Conservation (phyloP, 176 grass and related monocot species). For the Alloteropsis semialata region DNA sequence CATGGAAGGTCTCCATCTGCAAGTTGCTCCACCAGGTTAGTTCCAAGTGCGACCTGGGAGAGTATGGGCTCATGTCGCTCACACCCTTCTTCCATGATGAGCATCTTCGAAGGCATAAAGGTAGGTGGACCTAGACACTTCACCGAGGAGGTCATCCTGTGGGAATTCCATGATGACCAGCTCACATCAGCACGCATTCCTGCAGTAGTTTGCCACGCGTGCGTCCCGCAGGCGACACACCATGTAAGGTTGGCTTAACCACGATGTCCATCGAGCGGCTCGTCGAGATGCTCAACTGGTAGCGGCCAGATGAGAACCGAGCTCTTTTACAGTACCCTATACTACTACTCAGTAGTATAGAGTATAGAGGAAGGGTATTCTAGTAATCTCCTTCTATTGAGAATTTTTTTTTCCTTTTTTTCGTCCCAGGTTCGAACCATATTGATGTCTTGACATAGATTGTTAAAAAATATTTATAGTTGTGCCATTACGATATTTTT, state of each 20-base stretch:
- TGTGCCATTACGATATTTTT: too few relatives aligned
- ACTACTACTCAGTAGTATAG: too few relatives aligned
- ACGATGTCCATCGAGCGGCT: background rate
- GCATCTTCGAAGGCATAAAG: slow-evolving; percentile 74
- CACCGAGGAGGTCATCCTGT: slow-evolving; percentile 52
- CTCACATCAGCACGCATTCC: slow-evolving; percentile 54
- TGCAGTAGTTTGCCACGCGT: slow-evolving; percentile 33
- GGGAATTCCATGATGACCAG: slow-evolving; percentile 64
- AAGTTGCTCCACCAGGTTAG: slow-evolving; percentile 44
- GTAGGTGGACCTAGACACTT: slow-evolving; percentile 78
- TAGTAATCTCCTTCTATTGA: too few relatives aligned
- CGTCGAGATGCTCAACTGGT: slow-evolving; percentile 44
- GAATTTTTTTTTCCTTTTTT: too few relatives aligned
- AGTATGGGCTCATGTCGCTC: slow-evolving; percentile 43
- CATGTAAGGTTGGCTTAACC: background rate
- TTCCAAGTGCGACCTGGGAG: slow-evolving; percentile 38
- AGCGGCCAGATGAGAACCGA: slow-evolving; percentile 40
- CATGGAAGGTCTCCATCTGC: slow-evolving; percentile 26
- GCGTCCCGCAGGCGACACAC: background rate
- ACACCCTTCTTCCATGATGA: slow-evolving; percentile 69
- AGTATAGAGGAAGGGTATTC: too few relatives aligned
- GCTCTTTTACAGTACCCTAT: too few relatives aligned
- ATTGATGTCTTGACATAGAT: too few relatives aligned
- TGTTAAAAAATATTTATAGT: too few relatives aligned
- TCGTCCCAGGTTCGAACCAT: too few relatives aligned